phyloP scores from a whole-genome alignment of 345 rosid species.

The Eucalyptus tenuipes region DNA sequence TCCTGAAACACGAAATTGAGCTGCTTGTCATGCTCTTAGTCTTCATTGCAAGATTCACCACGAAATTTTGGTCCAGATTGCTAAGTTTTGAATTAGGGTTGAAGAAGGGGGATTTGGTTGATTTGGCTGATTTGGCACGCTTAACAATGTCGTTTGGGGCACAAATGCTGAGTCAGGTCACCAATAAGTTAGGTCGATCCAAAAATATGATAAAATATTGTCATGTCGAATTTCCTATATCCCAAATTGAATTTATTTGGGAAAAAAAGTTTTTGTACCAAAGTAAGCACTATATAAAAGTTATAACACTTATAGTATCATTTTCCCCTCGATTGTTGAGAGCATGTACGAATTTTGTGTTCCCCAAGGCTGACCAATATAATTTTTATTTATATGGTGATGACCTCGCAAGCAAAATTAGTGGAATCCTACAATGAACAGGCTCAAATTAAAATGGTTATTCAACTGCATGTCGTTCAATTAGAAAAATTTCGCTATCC shows the following conservation, averaged over 20 bases:
- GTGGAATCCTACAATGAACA: background rate
- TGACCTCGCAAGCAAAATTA: background rate
- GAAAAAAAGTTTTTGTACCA: no score
- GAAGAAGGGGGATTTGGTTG: background rate
- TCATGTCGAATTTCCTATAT: fast-evolving
- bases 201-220: no score
- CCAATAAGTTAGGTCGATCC: background rate
- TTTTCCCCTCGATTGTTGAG: background rate
- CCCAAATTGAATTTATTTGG: background rate
- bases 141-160: background rate
- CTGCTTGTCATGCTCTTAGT: background rate
- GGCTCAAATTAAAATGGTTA: background rate
- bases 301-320: no score
- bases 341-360: background rate
- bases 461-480: background rate
- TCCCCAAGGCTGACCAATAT: no score
- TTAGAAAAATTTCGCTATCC: background rate
- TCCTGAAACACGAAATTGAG: background rate
- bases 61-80: background rate
- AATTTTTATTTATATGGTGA: background rate
- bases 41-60: background rate
- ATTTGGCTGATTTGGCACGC: background rate
- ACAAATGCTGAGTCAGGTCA: background rate
- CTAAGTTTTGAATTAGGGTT: background rate
- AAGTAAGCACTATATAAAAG: no score